phyloP scores from a whole-genome alignment of 2,329 filamentous ascomycete species.

The Macrophomina pseudophaseolina region DNA sequence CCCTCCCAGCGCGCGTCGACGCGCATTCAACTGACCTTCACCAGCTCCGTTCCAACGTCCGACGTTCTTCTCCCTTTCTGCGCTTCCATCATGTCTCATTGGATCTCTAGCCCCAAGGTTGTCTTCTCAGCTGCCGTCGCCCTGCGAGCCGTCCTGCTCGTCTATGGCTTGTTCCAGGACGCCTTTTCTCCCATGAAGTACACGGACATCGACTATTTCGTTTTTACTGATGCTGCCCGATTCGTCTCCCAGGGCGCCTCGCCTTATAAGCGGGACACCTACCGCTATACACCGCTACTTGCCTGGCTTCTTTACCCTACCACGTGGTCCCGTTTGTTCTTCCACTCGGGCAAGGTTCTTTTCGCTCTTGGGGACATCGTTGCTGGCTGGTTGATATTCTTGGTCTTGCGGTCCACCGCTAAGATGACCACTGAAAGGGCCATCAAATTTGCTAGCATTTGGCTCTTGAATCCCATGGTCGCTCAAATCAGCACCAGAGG shows the following conservation, averaged over 20 bases:
- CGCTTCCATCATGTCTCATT: conserved; percentile 32
- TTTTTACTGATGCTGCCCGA: conserved; percentile 94
- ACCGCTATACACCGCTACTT: conserved; percentile 93
- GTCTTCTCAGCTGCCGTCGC: conserved; percentile 56
- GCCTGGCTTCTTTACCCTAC: conserved; percentile 91
- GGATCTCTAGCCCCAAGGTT: conserved; percentile 40
- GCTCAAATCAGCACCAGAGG: conserved; percentile 94
- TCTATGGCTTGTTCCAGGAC: conserved; percentile 94
- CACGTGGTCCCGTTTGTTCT: conserved; percentile 60
- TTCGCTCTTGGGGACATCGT: conserved; percentile 85
- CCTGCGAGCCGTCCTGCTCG: conserved; percentile 74
- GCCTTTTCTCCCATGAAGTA: conserved; percentile 92
- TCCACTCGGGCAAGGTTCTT: conserved; percentile 84
- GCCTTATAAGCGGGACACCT: conserved; percentile 89
- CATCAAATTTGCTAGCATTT: conserved; percentile 80
- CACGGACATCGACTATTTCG: conserved; percentile 97
- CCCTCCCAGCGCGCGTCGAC: conserved; percentile 1
- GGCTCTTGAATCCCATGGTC: conserved; percentile 98
- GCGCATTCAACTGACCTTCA: conserved; percentile 1
- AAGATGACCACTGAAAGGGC: conserved; percentile 54
- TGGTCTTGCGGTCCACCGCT: conserved; percentile 53
- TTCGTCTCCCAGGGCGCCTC: conserved; percentile 71
- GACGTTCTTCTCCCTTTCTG: not conserved
- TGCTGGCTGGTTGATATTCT: conserved; percentile 78
- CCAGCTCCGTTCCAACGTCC: not conserved